Conservation (phyloP, 2,329 filamentous ascomycete species). For the Remersonia thermophila region DNA sequence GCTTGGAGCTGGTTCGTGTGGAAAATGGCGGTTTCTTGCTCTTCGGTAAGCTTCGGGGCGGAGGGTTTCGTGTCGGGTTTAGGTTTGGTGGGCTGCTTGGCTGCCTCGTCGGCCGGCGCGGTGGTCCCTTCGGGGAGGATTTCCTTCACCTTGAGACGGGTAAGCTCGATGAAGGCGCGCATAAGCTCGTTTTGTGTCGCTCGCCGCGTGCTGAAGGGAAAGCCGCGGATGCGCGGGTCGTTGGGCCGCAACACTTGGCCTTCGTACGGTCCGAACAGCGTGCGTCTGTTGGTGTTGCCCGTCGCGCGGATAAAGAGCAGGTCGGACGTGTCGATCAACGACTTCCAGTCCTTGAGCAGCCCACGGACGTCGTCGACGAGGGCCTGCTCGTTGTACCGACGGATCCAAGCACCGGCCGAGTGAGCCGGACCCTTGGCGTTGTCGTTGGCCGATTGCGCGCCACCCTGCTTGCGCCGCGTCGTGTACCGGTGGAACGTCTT, state of each 20-base stretch:
- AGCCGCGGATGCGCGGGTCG: conserved; percentile 69
- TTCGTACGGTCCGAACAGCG: conserved; percentile 84
- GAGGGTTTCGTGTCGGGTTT: conserved; percentile 37
- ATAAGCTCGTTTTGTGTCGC: conserved; percentile 92
- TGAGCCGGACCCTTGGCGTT: conserved; percentile 88
- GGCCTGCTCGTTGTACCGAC: conserved; percentile 88
- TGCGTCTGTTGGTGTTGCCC: conserved; percentile 72
- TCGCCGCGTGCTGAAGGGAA: conserved; percentile 84
- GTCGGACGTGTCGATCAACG: conserved; percentile 70
- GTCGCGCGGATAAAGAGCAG: conserved; percentile 83
- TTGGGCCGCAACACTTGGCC: conserved; percentile 69
- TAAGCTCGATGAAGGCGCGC: conserved; percentile 88
- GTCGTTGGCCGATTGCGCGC: conserved; percentile 87
- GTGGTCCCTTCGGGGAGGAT: conserved; percentile 53
- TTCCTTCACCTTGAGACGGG: conserved; percentile 71
- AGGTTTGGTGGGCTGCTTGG: conserved; percentile 25
- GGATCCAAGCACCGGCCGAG: conserved; percentile 79
- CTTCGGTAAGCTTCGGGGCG: conserved; percentile 59
- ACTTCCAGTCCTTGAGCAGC: conserved; percentile 73
- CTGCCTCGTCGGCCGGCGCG: conserved; percentile 22
- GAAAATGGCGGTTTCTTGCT: conserved; percentile 68
- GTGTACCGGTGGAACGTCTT: conserved; percentile 98
- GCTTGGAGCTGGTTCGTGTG: conserved; percentile 86
- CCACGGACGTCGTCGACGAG: conserved; percentile 77
- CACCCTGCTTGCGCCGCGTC: conserved; percentile 89